Conservation (phyloP, 164 flowering plant genomes). For the Vitis riparia region DNA sequence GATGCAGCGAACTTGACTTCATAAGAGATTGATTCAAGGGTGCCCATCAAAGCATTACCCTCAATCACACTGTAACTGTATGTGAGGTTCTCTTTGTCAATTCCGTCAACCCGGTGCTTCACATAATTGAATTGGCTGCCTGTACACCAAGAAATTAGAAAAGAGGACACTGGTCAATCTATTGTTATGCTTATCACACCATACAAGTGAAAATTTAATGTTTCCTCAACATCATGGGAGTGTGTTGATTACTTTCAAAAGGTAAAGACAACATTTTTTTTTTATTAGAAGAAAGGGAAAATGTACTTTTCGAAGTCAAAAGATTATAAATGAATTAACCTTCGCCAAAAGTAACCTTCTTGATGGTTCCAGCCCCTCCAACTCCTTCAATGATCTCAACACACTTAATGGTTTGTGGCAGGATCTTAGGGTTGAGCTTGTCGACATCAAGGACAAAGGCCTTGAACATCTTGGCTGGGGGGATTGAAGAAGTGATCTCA, state of each 20-base stretch:
- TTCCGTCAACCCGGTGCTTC: slow-evolving; percentile 23
- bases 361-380: slow-evolving; percentile 28
- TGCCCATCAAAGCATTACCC: slow-evolving; percentile 29
- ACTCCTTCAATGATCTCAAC: slow-evolving; percentile 13
- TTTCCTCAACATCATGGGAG: too few species aligned
- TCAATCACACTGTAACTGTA: slow-evolving; percentile 29
- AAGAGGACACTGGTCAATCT: not conserved
- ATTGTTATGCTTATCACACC: too few species aligned
- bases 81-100: slow-evolving; percentile 20
- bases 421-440: slow-evolving; percentile 10
- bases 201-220: too few species aligned
- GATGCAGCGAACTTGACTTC: slow-evolving; percentile 27
- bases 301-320: not conserved
- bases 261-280: too few species aligned
- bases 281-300: too few species aligned
- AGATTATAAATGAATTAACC: slow-evolving; percentile 8
- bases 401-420: slow-evolving; percentile 12
- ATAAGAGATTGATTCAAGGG: slow-evolving; percentile 23
- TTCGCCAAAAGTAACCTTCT: slow-evolving; percentile 16
- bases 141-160: slow-evolving; percentile 5
- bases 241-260: too few species aligned
- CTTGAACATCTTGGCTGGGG: slow-evolving; percentile 17
- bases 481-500: slow-evolving; percentile 1
- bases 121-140: slow-evolving; percentile 10
- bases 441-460: slow-evolving; percentile 14